Conservation (phyloP, 225 moss, liverwort and hornwort genomes). For the Antitrichia curtipendula region DNA sequence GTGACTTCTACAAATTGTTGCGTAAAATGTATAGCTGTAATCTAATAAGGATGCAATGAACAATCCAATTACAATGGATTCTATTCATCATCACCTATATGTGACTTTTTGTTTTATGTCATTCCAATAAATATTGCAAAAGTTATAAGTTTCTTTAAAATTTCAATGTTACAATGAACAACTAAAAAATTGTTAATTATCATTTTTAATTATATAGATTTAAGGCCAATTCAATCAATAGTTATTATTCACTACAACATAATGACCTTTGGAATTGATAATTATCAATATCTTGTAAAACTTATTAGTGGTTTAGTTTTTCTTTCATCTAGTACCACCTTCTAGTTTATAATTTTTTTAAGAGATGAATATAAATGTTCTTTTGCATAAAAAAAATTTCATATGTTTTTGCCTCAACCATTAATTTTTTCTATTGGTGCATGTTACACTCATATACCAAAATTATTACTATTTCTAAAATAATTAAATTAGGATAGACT, state of each 20-base stretch:
- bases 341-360: neutral
- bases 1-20: accelerated
- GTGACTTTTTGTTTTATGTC: neutral
- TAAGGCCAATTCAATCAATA: neutral
- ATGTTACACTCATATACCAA: neutral
- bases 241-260: too few species aligned
- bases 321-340: neutral
- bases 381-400: neutral
- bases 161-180: neutral
- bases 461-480: too few species aligned
- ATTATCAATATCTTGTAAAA: neutral
- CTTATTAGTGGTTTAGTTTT: accelerated
- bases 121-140: neutral
- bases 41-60: too few species aligned
- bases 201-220: neutral
- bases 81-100: neutral
- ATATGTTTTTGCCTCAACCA: neutral
- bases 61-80: too few species aligned
- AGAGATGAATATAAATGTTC: neutral
- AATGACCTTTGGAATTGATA: neutral
- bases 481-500: too few species aligned
- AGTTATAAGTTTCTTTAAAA: neutral
- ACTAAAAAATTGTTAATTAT: neutral
- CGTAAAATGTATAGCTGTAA: neutral
- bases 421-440: neutral